These are phyloP conservation scores for Ambrosia hybrid DNA, from an alignment of 140 eudicot genomes.

Conservation along the genomic window DNA sequence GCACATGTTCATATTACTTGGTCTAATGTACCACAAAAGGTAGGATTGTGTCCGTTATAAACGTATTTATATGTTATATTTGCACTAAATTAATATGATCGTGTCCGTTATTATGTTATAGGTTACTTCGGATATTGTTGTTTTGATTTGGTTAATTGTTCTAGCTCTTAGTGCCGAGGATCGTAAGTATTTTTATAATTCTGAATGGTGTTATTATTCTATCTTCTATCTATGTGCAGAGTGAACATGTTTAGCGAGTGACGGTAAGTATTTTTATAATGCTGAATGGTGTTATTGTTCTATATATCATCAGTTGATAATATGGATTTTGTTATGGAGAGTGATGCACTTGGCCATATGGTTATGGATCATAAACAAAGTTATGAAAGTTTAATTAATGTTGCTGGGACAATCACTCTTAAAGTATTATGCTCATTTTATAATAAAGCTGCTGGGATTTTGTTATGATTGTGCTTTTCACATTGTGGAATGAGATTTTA, in stretches of 20 bases:
- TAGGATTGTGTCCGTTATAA: constrained; percentile 21
- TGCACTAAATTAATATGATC: too few species aligned
- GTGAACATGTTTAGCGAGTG: too few species aligned
- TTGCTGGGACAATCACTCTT: constrained; percentile 89
- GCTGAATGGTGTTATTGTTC: too few species aligned
- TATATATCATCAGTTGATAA: constrained; percentile 92
- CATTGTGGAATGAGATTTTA: background rate
- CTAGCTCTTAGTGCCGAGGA: too few species aligned
- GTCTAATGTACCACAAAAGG: constrained; percentile 97
- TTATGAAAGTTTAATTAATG: constrained; percentile 81
- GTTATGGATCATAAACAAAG: constrained; percentile 99
- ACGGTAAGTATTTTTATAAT: too few species aligned
- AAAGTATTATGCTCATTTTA: constrained; percentile 64
- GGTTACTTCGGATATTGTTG: too few species aligned
- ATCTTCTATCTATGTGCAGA: too few species aligned
- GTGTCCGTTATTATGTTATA: too few species aligned
- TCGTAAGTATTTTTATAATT: too few species aligned
- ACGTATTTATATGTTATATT: background rate
- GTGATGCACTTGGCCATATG: constrained; percentile 94
- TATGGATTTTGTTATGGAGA: constrained; percentile 94
- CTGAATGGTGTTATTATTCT: too few species aligned
- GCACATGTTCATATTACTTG: constrained; percentile 93
- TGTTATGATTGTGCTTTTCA: background rate
- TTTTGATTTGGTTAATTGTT: too few species aligned
- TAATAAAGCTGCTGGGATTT: background rate